These are phyloP conservation scores for Dictyostelium intermedium DNA, from an alignment of 78 protist species.

Conservation along the genomic window DNA sequence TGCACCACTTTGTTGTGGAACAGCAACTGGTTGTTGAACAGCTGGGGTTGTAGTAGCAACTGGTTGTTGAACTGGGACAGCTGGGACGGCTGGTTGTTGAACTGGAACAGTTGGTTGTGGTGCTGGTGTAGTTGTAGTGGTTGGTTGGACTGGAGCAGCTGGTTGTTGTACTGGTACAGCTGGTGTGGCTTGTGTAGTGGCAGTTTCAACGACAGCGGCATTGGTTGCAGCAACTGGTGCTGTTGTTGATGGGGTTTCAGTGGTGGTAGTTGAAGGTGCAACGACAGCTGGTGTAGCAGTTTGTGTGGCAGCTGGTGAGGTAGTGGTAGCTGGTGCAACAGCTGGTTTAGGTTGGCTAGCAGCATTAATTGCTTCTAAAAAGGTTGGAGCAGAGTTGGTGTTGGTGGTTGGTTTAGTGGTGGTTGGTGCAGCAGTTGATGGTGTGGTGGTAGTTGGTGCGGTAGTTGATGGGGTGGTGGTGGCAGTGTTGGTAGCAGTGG, in stretches of 20 bases:
- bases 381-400: background rate
- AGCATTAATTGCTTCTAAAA: background rate
- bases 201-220: background rate
- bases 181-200: background rate
- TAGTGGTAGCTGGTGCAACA: background rate
- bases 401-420: background rate
- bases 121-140: background rate
- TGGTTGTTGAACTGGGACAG: background rate
- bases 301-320: background rate
- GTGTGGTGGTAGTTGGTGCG: background rate
- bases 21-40: background rate
- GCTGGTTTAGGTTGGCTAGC: slow-evolving; percentile 24
- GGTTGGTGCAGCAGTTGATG: slow-evolving; percentile 1
- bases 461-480: background rate
- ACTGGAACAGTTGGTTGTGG: background rate
- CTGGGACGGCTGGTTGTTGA: background rate
- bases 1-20: background rate
- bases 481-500: background rate
- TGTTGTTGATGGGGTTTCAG: background rate
- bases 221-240: background rate
- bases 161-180: slow-evolving; percentile 7
- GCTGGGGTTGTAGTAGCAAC: background rate
- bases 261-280: background rate
- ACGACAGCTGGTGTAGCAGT: background rate
- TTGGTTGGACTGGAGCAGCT: background rate